Conservation (phyloP, 2,329 filamentous ascomycete species). For the Penicillium crustosum region DNA sequence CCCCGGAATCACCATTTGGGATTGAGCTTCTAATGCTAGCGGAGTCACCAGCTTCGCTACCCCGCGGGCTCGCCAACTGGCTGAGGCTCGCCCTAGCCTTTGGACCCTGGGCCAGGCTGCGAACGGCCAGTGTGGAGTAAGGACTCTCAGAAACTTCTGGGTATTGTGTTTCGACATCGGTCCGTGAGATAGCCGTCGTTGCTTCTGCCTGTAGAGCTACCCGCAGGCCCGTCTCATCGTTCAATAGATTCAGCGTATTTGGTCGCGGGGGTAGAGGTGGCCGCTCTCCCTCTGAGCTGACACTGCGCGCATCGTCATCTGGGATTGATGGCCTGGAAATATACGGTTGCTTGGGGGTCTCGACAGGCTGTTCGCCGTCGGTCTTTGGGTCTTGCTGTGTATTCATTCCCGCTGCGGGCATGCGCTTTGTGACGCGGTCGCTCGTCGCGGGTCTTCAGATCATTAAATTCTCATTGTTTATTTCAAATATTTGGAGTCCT, state of each 20-base stretch:
- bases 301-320: conserved; percentile 18
- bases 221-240: conserved; percentile 36
- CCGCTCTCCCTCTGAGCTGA: conserved; percentile 36
- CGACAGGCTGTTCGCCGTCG: conserved; percentile 16
- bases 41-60: conserved; percentile 53
- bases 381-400: conserved; percentile 13
- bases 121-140: conserved; percentile 54
- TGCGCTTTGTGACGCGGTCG: conserved; percentile 26
- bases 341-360: conserved; percentile 10
- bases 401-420: conserved; percentile 26
- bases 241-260: conserved; percentile 38
- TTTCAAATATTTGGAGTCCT: not conserved
- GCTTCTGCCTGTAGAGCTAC: conserved; percentile 59
- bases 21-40: conserved; percentile 53
- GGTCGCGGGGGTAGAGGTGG: conserved; percentile 51
- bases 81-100: conserved; percentile 40
- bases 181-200: conserved; percentile 79
- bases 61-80: conserved; percentile 47
- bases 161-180: conserved; percentile 75
- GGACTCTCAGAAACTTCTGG: conserved; percentile 69
- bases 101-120: conserved; percentile 31
- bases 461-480: conserved; percentile 16
- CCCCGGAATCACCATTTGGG: conserved; percentile 61
- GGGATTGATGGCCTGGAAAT: conserved; percentile 19
- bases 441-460: conserved; percentile 16